phyloP scores from a whole-genome alignment of 768 basidiomycete species.

The Austroboletus festivus region DNA sequence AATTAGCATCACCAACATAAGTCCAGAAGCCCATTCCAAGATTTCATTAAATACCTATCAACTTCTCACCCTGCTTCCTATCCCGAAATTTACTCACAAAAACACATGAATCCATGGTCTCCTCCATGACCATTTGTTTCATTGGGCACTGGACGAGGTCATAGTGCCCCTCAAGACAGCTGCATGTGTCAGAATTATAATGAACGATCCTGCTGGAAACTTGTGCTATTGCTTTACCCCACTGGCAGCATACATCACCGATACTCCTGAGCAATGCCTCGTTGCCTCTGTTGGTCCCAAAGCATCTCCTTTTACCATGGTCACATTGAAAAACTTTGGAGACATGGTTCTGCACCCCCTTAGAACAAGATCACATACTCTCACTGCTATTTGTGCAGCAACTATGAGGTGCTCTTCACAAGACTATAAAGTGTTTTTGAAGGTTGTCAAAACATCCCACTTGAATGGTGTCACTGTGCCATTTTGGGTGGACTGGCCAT shows the following conservation, averaged over 20 bases:
- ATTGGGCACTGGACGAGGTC: conserved; percentile 27
- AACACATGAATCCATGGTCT: conserved; percentile 1
- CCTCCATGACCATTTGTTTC: conserved; percentile 22
- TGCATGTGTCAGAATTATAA: conserved; percentile 23
- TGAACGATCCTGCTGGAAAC: conserved; percentile 25
- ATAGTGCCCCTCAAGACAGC: conserved; percentile 30
- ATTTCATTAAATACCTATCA: conserved; percentile 7
- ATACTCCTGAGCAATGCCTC: conserved; percentile 31
- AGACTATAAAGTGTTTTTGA: conserved; percentile 5
- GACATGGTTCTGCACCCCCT: conserved; percentile 14
- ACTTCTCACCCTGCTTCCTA: conserved; percentile 14
- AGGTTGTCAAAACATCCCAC: background rate
- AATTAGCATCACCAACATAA: background rate
- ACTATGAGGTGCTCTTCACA: background rate
- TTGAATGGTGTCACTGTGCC: conserved; percentile 3
- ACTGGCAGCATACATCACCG: conserved; percentile 30
- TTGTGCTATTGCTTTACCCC: conserved; percentile 26
- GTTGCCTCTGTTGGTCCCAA: conserved; percentile 28
- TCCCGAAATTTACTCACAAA: conserved; percentile 16
- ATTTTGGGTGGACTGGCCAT: conserved; percentile 34
- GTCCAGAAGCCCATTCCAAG: background rate
- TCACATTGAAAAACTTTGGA: conserved; percentile 30
- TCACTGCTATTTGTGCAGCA: conserved; percentile 12
- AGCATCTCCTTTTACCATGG: conserved; percentile 32
- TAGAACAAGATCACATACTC: conserved; percentile 22